These are phyloP conservation scores for Lactuca saligna DNA, from an alignment of 129 eudicot species.

Conservation along the genomic window DNA sequence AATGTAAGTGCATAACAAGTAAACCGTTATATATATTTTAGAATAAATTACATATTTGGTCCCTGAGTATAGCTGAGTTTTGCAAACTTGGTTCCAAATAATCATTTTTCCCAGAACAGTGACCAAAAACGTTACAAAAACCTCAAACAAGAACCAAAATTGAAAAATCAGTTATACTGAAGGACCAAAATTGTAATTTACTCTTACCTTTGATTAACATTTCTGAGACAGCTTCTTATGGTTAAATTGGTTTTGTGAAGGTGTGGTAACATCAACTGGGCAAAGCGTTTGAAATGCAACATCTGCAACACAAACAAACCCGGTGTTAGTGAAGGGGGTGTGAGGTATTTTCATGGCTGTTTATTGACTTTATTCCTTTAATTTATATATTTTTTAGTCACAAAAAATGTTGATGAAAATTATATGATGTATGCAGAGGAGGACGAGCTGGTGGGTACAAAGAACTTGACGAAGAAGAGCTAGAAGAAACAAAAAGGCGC, in stretches of 20 bases:
- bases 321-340: constrained; percentile 91
- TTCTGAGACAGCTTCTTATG: not conserved
- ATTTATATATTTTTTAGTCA: not conserved
- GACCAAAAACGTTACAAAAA: no score
- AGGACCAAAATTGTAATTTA: not conserved
- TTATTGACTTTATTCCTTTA: not conserved
- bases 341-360: constrained; percentile 48
- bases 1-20: constrained; percentile 58
- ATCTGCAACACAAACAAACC: constrained; percentile 98
- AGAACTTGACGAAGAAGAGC: constrained; percentile 96
- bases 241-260: constrained; percentile 36
- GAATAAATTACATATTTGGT: not conserved
- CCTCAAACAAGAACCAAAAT: no score
- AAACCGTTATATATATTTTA: not conserved
- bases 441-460: constrained; percentile 99
- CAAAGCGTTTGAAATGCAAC: constrained; percentile 92
- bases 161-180: not conserved
- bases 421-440: constrained; percentile 52
- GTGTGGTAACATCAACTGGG: constrained; percentile 99
- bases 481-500: constrained; percentile 90
- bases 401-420: not conserved
- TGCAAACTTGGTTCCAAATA: not conserved
- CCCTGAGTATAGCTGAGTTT: not conserved
- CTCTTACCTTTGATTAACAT: no score
- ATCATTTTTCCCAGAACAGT: no score